Percentiles rank a stretch among this genome's conserved stretches.
Evolutionary conservation across 306 rosid species (phyloP).

Genomic region (Pachyrhizus erosus): DNA sequence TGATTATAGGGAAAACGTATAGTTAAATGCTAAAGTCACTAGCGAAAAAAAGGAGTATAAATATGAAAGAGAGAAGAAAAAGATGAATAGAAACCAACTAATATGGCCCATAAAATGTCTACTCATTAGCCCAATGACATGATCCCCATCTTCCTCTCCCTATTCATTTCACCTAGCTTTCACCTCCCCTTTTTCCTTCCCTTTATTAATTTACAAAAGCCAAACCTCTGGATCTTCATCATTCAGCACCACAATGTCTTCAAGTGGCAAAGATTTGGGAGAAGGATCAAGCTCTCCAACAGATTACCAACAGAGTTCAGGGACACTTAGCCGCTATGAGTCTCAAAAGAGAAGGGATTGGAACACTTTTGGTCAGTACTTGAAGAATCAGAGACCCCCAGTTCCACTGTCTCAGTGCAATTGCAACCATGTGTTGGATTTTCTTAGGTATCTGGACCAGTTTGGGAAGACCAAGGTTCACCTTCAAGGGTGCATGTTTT

Average conservation of each 20-base stretch:
- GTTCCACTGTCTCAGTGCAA: slow-evolving; percentile 84
- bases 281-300: slow-evolving; percentile 68
- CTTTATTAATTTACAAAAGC: slow-evolving; percentile 50
- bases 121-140: slow-evolving; percentile 81
- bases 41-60: slow-evolving; percentile 38
- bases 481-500: slow-evolving; percentile 88
- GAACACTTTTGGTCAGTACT: slow-evolving; percentile 98
- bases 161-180: slow-evolving; percentile 74
- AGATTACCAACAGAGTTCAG: slow-evolving; percentile 38
- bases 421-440: slow-evolving; percentile 88
- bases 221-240: slow-evolving; percentile 17
- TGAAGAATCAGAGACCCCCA: slow-evolving; percentile 92
- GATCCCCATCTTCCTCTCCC: slow-evolving; percentile 69
- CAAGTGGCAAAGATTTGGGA: slow-evolving; percentile 62
- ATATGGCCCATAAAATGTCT: slow-evolving; percentile 89
- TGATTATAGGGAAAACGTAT: slow-evolving; percentile 27
- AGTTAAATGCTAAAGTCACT: slow-evolving; percentile 40
- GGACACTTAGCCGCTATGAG: slow-evolving; percentile 88
- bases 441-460: slow-evolving; percentile 87
- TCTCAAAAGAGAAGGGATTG: slow-evolving; percentile 97
- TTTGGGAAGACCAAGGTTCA: slow-evolving; percentile 98
- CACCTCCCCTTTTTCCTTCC: slow-evolving; percentile 28
- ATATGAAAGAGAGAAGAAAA: slow-evolving; percentile 45
- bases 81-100: slow-evolving; percentile 65
- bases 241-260: slow-evolving; percentile 50